These are phyloP conservation scores for Taphrina pruni DNA, from an alignment of 1,139 yeast genomes.

Conservation along the genomic window DNA sequence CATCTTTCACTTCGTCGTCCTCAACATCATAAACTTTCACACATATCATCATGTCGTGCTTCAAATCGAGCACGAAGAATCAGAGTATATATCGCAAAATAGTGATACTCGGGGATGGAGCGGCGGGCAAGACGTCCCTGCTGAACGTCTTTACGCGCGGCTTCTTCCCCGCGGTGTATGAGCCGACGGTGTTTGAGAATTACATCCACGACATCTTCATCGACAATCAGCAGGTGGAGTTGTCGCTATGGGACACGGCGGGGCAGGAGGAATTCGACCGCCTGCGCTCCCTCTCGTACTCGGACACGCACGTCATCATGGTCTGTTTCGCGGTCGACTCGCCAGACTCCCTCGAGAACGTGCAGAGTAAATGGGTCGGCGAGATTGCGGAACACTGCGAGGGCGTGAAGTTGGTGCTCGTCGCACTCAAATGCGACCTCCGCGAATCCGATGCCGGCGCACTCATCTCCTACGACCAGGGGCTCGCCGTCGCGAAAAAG, in stretches of 20 bases:
- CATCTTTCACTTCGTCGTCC: too few relatives aligned
- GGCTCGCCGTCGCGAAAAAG: constrained; percentile 80
- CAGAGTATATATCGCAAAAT: constrained; percentile 74
- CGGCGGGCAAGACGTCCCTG: constrained; percentile 84
- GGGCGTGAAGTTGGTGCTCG: constrained; percentile 90
- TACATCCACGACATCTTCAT: constrained; percentile 96
- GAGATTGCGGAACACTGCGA: constrained; percentile 97
- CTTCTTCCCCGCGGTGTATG: constrained; percentile 96
- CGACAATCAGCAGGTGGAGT: constrained; percentile 89
- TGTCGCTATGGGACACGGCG: constrained; percentile 97
- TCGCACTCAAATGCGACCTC: constrained; percentile 92
- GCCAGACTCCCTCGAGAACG: constrained; percentile 91
- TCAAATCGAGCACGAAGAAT: constrained; percentile 37
- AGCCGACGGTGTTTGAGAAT: constrained; percentile 97
- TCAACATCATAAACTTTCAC: too few relatives aligned
- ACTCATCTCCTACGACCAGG: constrained; percentile 78
- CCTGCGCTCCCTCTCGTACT: constrained; percentile 82
- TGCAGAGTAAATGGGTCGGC: constrained; percentile 93
- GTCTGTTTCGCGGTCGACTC: constrained; percentile 89
- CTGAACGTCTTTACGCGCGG: constrained; percentile 96
- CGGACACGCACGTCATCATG: constrained; percentile 97
- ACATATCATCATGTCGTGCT: constrained; percentile 33
- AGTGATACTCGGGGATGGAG: constrained; percentile 93
- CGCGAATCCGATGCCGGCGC: constrained; percentile 56
- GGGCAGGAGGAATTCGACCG: constrained; percentile 99